phyloP scores from a whole-genome alignment of 805 yeast genomes.

The Cyberlindnera mrakii region DNA sequence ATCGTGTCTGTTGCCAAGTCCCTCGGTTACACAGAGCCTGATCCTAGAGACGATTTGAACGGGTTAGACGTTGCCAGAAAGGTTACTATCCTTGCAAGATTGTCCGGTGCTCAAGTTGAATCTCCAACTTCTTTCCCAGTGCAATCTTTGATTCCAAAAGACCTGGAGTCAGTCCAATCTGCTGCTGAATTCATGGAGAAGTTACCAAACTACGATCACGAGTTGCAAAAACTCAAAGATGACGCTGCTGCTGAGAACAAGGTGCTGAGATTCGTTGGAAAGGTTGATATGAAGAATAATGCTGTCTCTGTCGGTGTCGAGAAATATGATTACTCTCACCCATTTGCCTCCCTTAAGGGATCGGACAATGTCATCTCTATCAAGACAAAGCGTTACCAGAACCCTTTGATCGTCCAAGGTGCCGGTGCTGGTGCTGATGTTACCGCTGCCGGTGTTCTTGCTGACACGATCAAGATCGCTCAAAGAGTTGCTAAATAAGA shows the following conservation, averaged over 20 bases:
- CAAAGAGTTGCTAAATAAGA: constrained; percentile 49
- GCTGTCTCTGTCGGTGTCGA: constrained; percentile 81
- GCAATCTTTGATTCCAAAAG: constrained; percentile 85
- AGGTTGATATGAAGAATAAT: constrained; percentile 68
- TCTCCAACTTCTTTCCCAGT: constrained; percentile 93
- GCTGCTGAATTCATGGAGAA: constrained; percentile 75
- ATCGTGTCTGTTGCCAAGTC: constrained; percentile 84
- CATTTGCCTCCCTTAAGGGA: constrained; percentile 93
- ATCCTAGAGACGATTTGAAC: constrained; percentile 97
- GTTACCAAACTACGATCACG: constrained; percentile 78
- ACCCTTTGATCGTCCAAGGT: constrained; percentile 94
- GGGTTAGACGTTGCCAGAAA: constrained; percentile 98
- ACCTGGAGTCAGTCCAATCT: constrained; percentile 64
- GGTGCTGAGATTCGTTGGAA: constrained; percentile 91
- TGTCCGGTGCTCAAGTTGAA: constrained; percentile 78
- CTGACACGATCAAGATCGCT: constrained; percentile 88
- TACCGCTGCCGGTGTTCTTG: constrained; percentile 86
- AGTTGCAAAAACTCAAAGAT: constrained; percentile 68
- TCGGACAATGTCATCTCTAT: constrained; percentile 94
- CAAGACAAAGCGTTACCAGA: constrained; percentile 84
- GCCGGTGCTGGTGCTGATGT: constrained; percentile 89
- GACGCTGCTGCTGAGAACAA: constrained; percentile 79
- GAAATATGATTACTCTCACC: constrained; percentile 83
- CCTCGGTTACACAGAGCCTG: constrained; percentile 97
- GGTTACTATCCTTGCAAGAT: constrained; percentile 91